Conservation (phyloP, 345 rosid genomes). For the Eucalyptus pauciflora region DNA sequence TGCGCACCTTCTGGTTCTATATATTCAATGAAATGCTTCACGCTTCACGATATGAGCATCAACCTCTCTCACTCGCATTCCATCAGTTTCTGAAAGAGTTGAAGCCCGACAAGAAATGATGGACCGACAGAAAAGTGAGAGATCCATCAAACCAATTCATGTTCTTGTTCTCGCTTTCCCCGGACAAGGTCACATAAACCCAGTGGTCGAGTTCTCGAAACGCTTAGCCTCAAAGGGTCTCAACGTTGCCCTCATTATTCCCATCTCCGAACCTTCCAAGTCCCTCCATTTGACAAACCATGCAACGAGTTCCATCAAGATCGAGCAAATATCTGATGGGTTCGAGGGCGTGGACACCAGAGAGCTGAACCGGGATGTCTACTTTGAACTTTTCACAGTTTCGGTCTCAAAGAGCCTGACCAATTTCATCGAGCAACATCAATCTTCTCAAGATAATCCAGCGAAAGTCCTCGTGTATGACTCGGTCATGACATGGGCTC, state of each 20-base stretch:
- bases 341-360: background rate
- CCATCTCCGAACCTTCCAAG: background rate
- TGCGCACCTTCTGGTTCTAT: background rate
- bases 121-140: background rate
- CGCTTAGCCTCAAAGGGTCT: conserved; percentile 12
- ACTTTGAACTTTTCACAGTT: background rate
- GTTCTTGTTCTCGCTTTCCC: conserved; percentile 1
- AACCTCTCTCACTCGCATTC: background rate
- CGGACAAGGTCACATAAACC: conserved; percentile 13
- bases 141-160: background rate
- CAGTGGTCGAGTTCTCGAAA: conserved; percentile 11
- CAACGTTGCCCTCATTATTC: background rate
- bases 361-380: background rate
- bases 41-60: background rate
- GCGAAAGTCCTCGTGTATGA: conserved; percentile 8
- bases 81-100: background rate
- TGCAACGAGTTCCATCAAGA: background rate
- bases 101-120: background rate
- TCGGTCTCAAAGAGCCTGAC: background rate
- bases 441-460: background rate
- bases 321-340: conserved; percentile 6
- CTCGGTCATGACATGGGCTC: conserved; percentile 9
- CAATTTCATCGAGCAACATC: background rate
- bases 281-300: background rate
- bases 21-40: background rate